phyloP scores from a whole-genome alignment of 2,329 filamentous ascomycete genomes.

The Colletotrichum cereale region DNA sequence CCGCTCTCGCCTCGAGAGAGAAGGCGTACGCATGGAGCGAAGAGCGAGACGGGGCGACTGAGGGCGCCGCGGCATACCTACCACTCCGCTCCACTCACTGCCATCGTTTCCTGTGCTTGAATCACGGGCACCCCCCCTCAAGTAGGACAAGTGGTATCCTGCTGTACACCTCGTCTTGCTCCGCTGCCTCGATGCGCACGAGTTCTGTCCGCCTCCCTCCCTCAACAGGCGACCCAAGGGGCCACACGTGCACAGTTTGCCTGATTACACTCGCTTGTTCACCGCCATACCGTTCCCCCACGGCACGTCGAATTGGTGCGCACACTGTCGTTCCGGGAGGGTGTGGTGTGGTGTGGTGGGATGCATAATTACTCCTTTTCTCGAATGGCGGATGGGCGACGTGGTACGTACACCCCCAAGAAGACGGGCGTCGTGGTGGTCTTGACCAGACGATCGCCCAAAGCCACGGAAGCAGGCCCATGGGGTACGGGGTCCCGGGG shows the following conservation, averaged over 20 bases:
- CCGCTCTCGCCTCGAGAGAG: neutral
- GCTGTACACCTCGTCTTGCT: neutral
- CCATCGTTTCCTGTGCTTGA: neutral
- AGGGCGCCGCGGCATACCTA: neutral
- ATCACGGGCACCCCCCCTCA: neutral
- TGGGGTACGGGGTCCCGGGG: slow-evolving; percentile 11
- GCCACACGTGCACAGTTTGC: slow-evolving; percentile 4
- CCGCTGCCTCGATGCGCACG: slow-evolving; percentile 9
- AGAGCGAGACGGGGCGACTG: slow-evolving; percentile 1
- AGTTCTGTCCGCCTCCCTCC: neutral
- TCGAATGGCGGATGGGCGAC: neutral
- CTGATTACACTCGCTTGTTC: slow-evolving; percentile 8
- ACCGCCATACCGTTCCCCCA: slow-evolving; percentile 24
- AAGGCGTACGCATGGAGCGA: slow-evolving; percentile 12
- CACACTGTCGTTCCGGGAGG: slow-evolving; percentile 23
- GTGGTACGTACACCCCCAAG: slow-evolving; percentile 23
- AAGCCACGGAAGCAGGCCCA: slow-evolving; percentile 17
- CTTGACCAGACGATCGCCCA: slow-evolving; percentile 24
- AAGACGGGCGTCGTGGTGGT: neutral
- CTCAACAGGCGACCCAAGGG: slow-evolving; percentile 14
- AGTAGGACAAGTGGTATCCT: neutral
- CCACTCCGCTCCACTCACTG: neutral
- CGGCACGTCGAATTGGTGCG: slow-evolving; percentile 16
- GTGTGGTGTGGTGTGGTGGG: slow-evolving; percentile 36
- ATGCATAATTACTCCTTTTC: slow-evolving; percentile 15